Percentiles rank a stretch among this genome's conserved stretches.
Conservation (phyloP, 352 stramenopile species). For the Phytopythium aichiense region DNA sequence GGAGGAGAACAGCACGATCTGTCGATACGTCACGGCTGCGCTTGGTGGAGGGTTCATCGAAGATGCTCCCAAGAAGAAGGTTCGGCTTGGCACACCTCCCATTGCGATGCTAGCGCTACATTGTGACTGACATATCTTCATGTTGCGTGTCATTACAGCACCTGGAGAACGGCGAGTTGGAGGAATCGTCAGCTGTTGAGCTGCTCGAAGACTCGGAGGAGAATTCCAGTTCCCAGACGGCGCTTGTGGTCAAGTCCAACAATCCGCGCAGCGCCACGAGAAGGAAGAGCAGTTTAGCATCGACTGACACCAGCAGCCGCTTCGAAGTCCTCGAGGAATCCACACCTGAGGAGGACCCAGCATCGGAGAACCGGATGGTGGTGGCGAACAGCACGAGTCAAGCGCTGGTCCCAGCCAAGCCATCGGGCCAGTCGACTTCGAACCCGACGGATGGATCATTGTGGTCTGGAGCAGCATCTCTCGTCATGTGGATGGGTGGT, state of each 20-base stretch:
- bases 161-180: slow-evolving; percentile 19
- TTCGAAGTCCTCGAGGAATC: slow-evolving; percentile 35
- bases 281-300: background rate
- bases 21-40: slow-evolving; percentile 64
- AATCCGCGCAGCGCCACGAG: background rate
- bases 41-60: slow-evolving; percentile 68
- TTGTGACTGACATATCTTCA: background rate
- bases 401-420: slow-evolving; percentile 13
- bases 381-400: slow-evolving; percentile 22
- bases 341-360: slow-evolving; percentile 25
- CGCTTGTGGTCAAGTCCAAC: slow-evolving; percentile 7
- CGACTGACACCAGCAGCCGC: slow-evolving; percentile 8
- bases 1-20: slow-evolving; percentile 82
- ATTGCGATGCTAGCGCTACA: background rate
- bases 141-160: background rate
- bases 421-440: slow-evolving; percentile 1
- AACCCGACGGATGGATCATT: slow-evolving; percentile 11
- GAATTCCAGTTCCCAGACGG: background rate
- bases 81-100: background rate
- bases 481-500: slow-evolving; percentile 66
- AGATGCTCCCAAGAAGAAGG: slow-evolving; percentile 28
- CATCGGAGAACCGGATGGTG: slow-evolving; percentile 38
- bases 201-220: slow-evolving; percentile 25
- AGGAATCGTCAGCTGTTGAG: slow-evolving; percentile 36
- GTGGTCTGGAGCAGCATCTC: slow-evolving; percentile 33